Conservation (phyloP, 768 basidiomycete species). For the Termitomyces sp. region DNA sequence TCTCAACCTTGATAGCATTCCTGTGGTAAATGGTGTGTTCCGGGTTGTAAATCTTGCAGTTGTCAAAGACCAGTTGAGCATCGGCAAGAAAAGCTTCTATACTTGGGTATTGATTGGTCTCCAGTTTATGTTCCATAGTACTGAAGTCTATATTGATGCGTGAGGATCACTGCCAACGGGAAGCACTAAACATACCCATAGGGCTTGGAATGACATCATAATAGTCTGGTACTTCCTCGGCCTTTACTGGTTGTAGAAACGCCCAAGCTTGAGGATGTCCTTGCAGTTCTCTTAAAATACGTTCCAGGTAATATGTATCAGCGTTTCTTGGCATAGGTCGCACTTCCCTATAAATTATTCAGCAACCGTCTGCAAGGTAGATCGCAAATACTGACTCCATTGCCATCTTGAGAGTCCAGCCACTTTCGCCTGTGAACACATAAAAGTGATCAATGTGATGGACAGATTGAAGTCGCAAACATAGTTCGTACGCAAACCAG, state of each 20-base stretch:
- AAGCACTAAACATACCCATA: constrained; percentile 65
- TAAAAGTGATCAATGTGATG: constrained; percentile 2
- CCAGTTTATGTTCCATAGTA: constrained; percentile 89
- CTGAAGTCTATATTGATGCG: constrained; percentile 58
- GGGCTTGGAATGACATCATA: constrained; percentile 85
- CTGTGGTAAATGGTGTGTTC: constrained; percentile 75
- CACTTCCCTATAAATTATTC: constrained; percentile 21
- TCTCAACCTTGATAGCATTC: constrained; percentile 82
- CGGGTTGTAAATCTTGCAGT: constrained; percentile 86
- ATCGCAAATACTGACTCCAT: constrained; percentile 47
- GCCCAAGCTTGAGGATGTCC: constrained; percentile 83
- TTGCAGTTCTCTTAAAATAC: constrained; percentile 73
- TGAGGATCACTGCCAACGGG: constrained; percentile 1
- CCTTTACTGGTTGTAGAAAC: constrained; percentile 77
- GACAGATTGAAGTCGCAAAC: constrained; percentile 1
- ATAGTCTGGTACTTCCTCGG: constrained; percentile 80
- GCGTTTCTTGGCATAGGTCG: constrained; percentile 38
- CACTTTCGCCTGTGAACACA: constrained; percentile 66
- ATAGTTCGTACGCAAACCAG: constrained; percentile 68
- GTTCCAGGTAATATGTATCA: constrained; percentile 66
- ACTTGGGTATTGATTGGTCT: constrained; percentile 75
- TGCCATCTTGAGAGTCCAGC: constrained; percentile 86
- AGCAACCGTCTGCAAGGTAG: not conserved
- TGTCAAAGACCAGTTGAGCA: constrained; percentile 81
- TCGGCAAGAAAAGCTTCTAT: constrained; percentile 75